Percentiles rank a stretch among this genome's conserved stretches.
Conservation (phyloP, 805 yeast genomes). For the Pichia occidentalis region DNA sequence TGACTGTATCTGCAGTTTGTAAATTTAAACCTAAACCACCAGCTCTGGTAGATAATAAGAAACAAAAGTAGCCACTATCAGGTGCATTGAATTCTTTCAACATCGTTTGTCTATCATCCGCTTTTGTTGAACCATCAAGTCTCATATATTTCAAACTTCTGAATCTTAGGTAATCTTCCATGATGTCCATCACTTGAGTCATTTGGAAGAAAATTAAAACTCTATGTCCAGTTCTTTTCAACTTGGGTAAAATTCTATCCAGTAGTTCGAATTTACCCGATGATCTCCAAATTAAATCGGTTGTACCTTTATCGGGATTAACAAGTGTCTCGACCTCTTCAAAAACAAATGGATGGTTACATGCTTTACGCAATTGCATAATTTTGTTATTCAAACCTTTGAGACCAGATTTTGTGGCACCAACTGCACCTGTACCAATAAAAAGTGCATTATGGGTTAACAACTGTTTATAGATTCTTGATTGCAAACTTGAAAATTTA, state of each 20-base stretch:
- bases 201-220: conserved; percentile 80
- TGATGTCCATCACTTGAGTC: conserved; percentile 86
- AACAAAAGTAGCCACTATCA: conserved; percentile 69
- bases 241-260: conserved; percentile 70
- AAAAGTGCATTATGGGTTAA: conserved; percentile 62
- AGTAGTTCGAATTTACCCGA: conserved; percentile 77
- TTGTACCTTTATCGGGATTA: conserved; percentile 55
- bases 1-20: conserved; percentile 84
- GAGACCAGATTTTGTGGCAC: conserved; percentile 57
- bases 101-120: conserved; percentile 76
- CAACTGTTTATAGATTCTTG: conserved; percentile 69
- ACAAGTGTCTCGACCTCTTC: conserved; percentile 72
- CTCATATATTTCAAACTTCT: conserved; percentile 64
- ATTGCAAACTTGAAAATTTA: conserved; percentile 67
- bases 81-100: conserved; percentile 71
- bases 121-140: conserved; percentile 77
- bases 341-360: conserved; percentile 84
- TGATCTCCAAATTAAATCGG: conserved; percentile 65
- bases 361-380: conserved; percentile 80
- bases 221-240: conserved; percentile 67
- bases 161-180: conserved; percentile 75
- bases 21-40: conserved; percentile 84
- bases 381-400: conserved; percentile 76
- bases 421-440: conserved; percentile 52
- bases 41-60: conserved; percentile 76